phyloP scores from a whole-genome alignment of 2,329 filamentous ascomycete species.

The Arachnomyces sp. region DNA sequence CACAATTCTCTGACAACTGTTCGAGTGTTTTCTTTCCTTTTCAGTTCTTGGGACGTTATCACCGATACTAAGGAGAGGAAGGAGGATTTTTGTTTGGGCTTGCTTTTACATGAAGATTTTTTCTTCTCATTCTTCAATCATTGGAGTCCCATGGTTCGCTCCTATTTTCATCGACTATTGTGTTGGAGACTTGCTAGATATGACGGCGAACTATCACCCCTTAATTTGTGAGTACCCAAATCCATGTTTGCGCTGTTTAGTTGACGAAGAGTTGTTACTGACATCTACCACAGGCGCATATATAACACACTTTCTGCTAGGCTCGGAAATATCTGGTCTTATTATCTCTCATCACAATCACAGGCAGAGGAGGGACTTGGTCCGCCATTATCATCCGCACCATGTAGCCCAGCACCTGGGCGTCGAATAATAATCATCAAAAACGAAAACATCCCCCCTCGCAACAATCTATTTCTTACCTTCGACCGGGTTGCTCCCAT shows the following conservation, averaged over 20 bases:
- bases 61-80: conserved; percentile 60
- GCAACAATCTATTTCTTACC: conserved; percentile 49
- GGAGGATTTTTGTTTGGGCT: conserved; percentile 61
- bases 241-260: conserved; percentile 1
- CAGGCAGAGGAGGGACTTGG: conserved; percentile 52
- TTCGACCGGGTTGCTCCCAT: conserved; percentile 47
- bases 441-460: conserved; percentile 58
- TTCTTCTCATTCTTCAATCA: conserved; percentile 84
- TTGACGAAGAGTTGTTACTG: background rate
- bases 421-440: conserved; percentile 84
- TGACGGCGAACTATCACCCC: conserved; percentile 56
- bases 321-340: conserved; percentile 66
- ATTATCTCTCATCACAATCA: conserved; percentile 69
- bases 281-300: conserved; percentile 51
- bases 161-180: conserved; percentile 83
- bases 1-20: conserved; percentile 88
- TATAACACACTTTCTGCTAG: conserved; percentile 60
- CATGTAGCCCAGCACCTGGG: conserved; percentile 77
- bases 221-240: conserved; percentile 57
- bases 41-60: conserved; percentile 69
- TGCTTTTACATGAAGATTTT: conserved; percentile 65
- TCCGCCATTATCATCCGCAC: conserved; percentile 63
- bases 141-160: conserved; percentile 91
- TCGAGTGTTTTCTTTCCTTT: conserved; percentile 73
- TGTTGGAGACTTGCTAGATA: conserved; percentile 84